A percentile compares a stretch with the other conserved stretches of the same genome.
phyloP scores from a whole-genome alignment of 2,329 filamentous ascomycete species.

The Fusarium sp. region DNA sequence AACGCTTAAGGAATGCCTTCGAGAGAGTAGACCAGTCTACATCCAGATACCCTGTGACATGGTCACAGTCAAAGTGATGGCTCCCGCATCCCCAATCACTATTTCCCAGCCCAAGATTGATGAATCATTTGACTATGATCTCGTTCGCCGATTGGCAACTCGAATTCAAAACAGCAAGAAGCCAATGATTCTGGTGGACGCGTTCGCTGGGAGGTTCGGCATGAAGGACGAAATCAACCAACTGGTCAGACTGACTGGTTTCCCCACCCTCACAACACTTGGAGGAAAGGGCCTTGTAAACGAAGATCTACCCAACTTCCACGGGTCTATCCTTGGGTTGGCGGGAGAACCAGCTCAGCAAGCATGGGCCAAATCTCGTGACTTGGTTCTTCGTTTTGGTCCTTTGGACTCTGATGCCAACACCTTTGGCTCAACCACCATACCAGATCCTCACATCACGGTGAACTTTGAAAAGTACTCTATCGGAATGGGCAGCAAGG shows the following conservation, averaged over 20 bases:
- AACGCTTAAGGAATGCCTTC: neutral
- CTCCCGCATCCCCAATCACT: neutral
- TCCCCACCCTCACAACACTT: neutral
- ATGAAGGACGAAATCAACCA: neutral
- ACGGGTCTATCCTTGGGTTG: neutral
- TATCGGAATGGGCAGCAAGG: neutral
- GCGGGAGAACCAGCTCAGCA: neutral
- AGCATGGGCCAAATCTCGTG: neutral
- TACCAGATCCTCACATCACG: neutral
- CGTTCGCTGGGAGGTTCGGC: neutral
- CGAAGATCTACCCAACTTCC: neutral
- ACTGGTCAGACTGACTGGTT: neutral
- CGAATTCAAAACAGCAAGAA: neutral
- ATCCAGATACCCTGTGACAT: constrained; percentile 16
- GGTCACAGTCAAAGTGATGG: neutral
- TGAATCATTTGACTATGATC: neutral
- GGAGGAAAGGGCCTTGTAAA: neutral
- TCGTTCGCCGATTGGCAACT: neutral
- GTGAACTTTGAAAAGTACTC: neutral
- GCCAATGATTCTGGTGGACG: neutral
- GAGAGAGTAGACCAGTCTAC: constrained; percentile 5
- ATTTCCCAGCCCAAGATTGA: neutral
- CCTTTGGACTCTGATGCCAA: neutral
- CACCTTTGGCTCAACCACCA: neutral
- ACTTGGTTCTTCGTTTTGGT: neutral